Evolutionary conservation across 129 eudicot species (phyloP), one percentile per base, ranked within the genome.

Genomic region (Apium graveolens): DNA sequence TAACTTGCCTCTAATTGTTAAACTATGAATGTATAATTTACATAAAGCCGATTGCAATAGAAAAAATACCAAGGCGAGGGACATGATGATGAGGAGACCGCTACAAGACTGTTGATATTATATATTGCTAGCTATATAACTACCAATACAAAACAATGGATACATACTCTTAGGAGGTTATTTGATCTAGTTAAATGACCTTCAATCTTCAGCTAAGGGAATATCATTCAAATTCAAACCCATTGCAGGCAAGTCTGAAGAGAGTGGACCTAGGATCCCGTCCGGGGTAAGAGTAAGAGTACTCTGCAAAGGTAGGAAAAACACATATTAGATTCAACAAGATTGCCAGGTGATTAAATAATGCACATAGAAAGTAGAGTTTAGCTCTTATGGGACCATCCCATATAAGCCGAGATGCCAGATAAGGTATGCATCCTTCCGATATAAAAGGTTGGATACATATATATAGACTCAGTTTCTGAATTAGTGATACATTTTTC

Each of bases 181-280:
- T 63, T 63, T 63, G 70, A n/a, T n/a, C 66, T 65, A 65, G 39
- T 5, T 4, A 6, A 65, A 13, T 10, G 39, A 65, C 10, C 26
- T 76, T 66, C 55, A 78, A 76, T 77, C 96, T 78, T 83, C 87
- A 53, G 90, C 90, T 16, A 80, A 83, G 12, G 96, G 93, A 37
- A 85, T 79, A 66, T 88, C 89, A 73, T 86, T 88, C 77, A 92
- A 84, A 80, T 92, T 90, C 62, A 92, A 41, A 70, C 97, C 97
- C 24, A 88, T 96, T 0, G 78, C 90, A 3, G 96, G 97, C 83
- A 92, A 85, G 75, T 90, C 97, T 13, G 92, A 65, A 27, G 71
- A 44, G 11, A 92, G 85, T 75, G 97, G 86, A 32, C 95, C 91
- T 73, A 89, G 84, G 49, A 91, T 87, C 43, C 95, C 97, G 53